Evolutionary conservation across 108 stramenopile species (phyloP).

Genomic region (Skeletonema tropicum): DNA sequence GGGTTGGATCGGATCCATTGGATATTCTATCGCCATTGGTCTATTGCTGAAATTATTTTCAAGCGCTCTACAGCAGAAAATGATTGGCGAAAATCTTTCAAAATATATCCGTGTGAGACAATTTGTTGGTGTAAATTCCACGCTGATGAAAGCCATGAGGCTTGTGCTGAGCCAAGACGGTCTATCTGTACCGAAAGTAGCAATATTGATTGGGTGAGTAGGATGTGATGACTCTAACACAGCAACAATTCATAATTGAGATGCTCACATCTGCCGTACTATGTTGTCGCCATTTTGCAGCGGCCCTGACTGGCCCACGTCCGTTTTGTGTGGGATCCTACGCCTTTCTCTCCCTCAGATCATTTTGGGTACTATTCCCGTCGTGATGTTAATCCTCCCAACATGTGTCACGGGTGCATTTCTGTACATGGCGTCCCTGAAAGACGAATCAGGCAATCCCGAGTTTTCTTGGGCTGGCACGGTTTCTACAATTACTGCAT

Average conservation of each 20-base stretch:
- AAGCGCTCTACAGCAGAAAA: constrained; percentile 62
- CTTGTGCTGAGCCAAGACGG: constrained; percentile 51
- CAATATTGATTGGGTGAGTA: constrained; percentile 53
- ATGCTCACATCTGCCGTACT: not conserved
- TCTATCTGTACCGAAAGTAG: constrained; percentile 55
- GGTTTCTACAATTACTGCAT: constrained; percentile 48
- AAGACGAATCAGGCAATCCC: constrained; percentile 35
- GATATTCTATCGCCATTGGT: constrained; percentile 41
- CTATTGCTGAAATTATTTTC: constrained; percentile 58
- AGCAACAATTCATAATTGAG: not conserved
- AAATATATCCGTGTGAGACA: constrained; percentile 50
- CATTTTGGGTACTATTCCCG: constrained; percentile 65
- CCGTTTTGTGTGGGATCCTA: constrained; percentile 70
- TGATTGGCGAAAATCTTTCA: constrained; percentile 56
- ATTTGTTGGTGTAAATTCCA: constrained; percentile 59
- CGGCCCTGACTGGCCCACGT: constrained; percentile 49
- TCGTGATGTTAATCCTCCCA: constrained; percentile 61
- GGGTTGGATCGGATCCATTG: constrained; percentile 48
- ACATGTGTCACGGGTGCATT: constrained; percentile 64
- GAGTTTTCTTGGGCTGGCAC: constrained; percentile 57
- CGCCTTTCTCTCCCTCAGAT: constrained; percentile 56
- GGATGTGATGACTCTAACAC: not conserved
- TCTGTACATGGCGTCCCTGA: constrained; percentile 52
- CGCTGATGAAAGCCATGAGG: constrained; percentile 52
- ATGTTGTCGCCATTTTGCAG: not conserved